Evolutionary conservation across 257 asterid species (phyloP).

Genomic region (Petunia secreta): DNA sequence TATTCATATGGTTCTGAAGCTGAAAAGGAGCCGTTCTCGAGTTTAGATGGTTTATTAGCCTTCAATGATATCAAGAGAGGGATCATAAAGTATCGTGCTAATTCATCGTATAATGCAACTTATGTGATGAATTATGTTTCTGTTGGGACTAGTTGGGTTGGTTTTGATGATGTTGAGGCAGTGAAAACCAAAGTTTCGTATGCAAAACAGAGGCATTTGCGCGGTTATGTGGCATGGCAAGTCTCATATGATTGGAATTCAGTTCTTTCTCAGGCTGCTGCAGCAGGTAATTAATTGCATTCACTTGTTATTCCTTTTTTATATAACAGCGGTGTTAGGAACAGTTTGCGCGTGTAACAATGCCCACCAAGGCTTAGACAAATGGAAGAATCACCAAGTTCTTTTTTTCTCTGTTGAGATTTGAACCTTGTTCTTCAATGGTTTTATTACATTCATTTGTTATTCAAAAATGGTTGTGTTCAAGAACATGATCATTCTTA

Average conservation of each 20-base stretch:
- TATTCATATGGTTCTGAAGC: background rate
- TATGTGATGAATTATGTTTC: slow-evolving; percentile 31
- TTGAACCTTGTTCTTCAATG: no score
- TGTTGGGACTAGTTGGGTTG: slow-evolving; percentile 33
- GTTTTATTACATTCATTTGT: background rate
- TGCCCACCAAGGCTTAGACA: no score
- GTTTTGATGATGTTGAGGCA: slow-evolving; percentile 36
- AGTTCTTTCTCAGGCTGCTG: slow-evolving; percentile 32
- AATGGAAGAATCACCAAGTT: no score
- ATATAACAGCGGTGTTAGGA: no score
- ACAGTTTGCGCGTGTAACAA: no score
- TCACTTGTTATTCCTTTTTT: no score
- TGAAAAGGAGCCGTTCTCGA: slow-evolving; percentile 9
- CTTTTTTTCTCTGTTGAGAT: no score
- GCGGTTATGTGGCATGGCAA: slow-evolving; percentile 24
- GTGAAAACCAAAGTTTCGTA: slow-evolving; percentile 33
- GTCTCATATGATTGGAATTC: slow-evolving; percentile 28
- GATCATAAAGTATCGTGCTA: slow-evolving; percentile 25
- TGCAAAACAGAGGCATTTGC: slow-evolving; percentile 31
- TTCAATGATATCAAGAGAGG: slow-evolving; percentile 11
- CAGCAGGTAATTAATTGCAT: background rate
- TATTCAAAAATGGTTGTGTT: background rate
- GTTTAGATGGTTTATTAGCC: background rate
- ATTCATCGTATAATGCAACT: slow-evolving; percentile 26
- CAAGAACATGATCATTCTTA: background rate